Evolutionary conservation across 2,329 filamentous ascomycete species (phyloP), one percentile per base, ranked within the genome.

Genomic region (Rutstroemia sp.): DNA sequence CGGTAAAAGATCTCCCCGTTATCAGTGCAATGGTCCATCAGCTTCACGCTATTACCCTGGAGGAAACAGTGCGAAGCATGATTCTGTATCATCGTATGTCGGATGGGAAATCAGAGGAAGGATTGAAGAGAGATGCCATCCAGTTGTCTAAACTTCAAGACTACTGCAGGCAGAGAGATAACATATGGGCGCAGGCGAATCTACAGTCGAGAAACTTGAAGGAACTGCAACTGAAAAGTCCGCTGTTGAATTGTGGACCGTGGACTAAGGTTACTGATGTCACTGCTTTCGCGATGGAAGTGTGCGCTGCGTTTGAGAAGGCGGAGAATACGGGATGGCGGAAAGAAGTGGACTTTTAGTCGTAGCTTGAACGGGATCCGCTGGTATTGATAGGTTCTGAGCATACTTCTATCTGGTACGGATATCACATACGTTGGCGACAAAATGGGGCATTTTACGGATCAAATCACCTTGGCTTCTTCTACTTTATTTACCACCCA

Each of bases 311-410:
- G 5, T 58, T 45, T 17, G 54, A 58, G 38, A 54, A 55, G 46
- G 45, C 30, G 38, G 56, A 58, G 34, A 55, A 58, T 40, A 30
- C 36, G 9, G 55, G 55, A 6, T 57, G 56, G 52, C 21, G 19
- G 34, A 58, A 55, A n/a, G 46, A 58, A 14, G 55, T 52, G 19
- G 42, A 54, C 16, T 57, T 54, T 21, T 57, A 54, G 48, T 47
- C 34, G 14, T 14, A 25, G 8, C 38, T 47, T 14, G 27, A 16
- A 14, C 8, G 17, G 17, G 30, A 17, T 14, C 10, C 10, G 12
- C 12, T 34, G 30, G 30, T 14, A 34, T 0, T n/a, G 10, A 5
- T 17, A 25, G 17, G 14, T 51, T 48, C 23, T 44, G 7, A 21
- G 8, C 34, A 5, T 12, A 23, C 4, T 16, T 17, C 23, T n/a